These are phyloP conservation scores for Juncus effusus DNA, from an alignment of 176 grass and related monocot genomes.

Conservation along the genomic window DNA sequence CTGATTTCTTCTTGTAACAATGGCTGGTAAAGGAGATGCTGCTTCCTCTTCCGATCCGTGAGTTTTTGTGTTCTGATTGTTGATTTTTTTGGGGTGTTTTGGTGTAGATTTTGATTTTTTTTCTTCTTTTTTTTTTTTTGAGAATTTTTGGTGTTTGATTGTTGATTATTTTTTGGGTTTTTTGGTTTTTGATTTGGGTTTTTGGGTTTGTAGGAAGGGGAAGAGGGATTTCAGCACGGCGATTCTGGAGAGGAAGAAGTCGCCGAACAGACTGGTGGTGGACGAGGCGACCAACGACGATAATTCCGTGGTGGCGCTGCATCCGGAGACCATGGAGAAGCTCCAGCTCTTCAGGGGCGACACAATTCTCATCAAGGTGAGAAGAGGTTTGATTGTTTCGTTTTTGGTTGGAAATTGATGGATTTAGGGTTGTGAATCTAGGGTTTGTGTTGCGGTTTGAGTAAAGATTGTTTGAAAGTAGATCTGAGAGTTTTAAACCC, in stretches of 20 bases:
- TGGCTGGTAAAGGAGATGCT: conserved; percentile 32
- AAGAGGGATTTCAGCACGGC: conserved; percentile 43
- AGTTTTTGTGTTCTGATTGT: conserved; percentile 5
- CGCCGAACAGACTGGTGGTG: conserved; percentile 51
- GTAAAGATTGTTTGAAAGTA: conserved; percentile 14
- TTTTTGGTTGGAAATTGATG: background rate
- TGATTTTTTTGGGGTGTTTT: too few relatives aligned
- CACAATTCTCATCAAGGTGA: conserved; percentile 45
- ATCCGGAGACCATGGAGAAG: conserved; percentile 52
- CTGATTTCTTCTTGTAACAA: background rate
- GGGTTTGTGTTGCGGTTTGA: background rate
- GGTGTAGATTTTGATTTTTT: background rate
- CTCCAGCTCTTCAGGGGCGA: conserved; percentile 47
- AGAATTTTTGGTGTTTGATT: background rate
- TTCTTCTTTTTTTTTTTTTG: background rate
- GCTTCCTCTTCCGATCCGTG: conserved; percentile 37
- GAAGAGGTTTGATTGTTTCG: background rate
- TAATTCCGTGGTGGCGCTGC: conserved; percentile 37
- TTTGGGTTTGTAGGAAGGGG: conserved; percentile 25
- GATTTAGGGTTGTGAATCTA: background rate
- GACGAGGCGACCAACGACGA: conserved; percentile 39
- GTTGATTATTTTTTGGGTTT: too few relatives aligned
- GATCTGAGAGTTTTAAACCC: conserved; percentile 10
- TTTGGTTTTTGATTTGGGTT: background rate
- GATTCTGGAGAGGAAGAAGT: conserved; percentile 43